A percentile compares a stretch with the other conserved stretches of the same genome.
Conservation (phyloP, 768 basidiomycete genomes). For the Xanthoconium stramineum region DNA sequence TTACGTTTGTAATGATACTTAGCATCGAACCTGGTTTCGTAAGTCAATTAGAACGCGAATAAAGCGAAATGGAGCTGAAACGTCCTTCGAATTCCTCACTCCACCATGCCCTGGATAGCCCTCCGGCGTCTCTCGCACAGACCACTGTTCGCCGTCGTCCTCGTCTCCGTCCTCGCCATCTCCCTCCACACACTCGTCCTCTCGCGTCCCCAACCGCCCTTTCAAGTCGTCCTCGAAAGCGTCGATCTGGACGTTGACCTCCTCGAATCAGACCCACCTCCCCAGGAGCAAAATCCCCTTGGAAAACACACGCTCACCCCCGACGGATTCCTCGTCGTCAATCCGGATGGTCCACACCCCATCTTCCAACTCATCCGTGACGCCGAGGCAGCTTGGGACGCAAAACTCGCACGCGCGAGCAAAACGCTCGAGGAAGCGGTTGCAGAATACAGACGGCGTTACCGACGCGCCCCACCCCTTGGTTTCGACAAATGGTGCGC, state of each 20-base stretch:
- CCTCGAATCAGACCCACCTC: neutral
- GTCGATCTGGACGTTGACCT: neutral
- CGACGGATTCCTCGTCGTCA: conserved; percentile 34
- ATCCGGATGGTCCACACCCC: conserved; percentile 29
- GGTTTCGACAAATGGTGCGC: conserved; percentile 44
- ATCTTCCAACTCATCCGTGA: conserved; percentile 40
- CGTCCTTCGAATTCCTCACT: too few species aligned
- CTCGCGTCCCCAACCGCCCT: neutral
- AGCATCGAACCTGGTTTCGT: too few species aligned
- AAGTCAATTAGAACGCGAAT: too few species aligned
- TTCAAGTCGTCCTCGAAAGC: neutral
- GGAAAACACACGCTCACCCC: conserved; percentile 21
- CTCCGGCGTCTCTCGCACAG: neutral
- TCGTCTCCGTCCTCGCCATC: neutral
- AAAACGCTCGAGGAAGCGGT: conserved; percentile 37
- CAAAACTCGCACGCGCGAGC: conserved; percentile 34
- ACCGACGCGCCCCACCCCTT: conserved; percentile 34
- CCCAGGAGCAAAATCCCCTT: neutral
- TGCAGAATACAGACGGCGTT: conserved; percentile 36
- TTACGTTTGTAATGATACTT: too few species aligned
- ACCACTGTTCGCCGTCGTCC: neutral
- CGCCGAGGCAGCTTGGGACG: conserved; percentile 37
- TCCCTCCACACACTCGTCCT: neutral
- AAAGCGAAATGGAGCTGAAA: too few species aligned
- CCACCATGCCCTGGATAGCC: neutral